Percentiles rank a stretch among this genome's conserved stretches.
These are phyloP conservation scores for Nitzschia sp. DNA, from an alignment of 108 stramenopile genomes.

Conservation along the genomic window DNA sequence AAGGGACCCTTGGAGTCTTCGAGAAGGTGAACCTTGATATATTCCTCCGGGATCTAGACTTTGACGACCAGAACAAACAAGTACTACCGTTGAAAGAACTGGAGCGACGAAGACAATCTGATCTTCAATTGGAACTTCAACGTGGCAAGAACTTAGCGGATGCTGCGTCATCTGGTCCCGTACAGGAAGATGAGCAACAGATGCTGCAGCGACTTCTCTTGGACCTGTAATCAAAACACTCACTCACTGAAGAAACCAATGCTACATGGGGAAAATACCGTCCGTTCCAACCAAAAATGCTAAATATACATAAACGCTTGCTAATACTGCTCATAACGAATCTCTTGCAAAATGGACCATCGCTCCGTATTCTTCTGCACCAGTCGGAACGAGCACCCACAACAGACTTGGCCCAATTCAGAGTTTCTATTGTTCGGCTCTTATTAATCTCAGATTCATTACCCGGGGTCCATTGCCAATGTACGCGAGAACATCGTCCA, in stretches of 20 bases:
- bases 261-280: no score
- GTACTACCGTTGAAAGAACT: background rate
- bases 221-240: no score
- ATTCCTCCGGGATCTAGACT: background rate
- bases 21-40: background rate
- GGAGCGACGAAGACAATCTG: background rate
- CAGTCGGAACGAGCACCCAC: no score
- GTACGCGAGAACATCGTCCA: constrained; percentile 47
- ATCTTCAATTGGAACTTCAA: background rate
- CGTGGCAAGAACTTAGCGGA: background rate
- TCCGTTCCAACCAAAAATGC: no score
- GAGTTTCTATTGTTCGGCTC: background rate
- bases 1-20: constrained; percentile 2
- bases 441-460: constrained; percentile 45
- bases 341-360: no score
- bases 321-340: no score
- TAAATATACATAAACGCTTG: no score
- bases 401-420: no score
- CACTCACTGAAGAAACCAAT: no score
- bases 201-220: constrained; percentile 2
- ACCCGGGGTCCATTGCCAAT: constrained; percentile 52
- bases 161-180: background rate
- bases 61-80: background rate
- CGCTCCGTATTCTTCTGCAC: no score
- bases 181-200: background rate